Percentiles rank a stretch among this genome's conserved stretches.
These are phyloP conservation scores for Fusarium decemcellulare DNA, from an alignment of 2,329 filamentous ascomycete species.

Conservation along the genomic window DNA sequence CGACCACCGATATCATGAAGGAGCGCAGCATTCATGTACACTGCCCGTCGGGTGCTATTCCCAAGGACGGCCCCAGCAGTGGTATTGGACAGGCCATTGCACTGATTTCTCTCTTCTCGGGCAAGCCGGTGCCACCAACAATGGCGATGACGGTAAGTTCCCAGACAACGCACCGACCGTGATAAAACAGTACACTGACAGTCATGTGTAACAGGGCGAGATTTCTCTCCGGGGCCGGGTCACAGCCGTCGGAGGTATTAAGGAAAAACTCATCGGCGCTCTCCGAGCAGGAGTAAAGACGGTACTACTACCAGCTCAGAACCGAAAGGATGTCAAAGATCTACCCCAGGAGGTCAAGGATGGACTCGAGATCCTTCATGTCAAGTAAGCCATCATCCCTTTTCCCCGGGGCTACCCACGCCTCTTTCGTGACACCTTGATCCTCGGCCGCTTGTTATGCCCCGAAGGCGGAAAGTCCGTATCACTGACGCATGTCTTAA, in stretches of 20 bases:
- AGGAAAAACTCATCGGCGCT: conserved; percentile 98
- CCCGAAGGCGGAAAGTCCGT: conserved; percentile 36
- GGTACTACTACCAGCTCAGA: conserved; percentile 88
- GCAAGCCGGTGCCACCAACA: conserved; percentile 87
- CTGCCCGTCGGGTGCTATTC: conserved; percentile 93
- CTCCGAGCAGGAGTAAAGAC: conserved; percentile 94
- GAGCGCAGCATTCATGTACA: conserved; percentile 95
- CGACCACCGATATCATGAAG: conserved; percentile 95
- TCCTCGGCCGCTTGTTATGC: conserved; percentile 32
- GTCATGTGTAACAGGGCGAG: conserved; percentile 65
- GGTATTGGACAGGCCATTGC: conserved; percentile 96
- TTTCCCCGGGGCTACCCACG: conserved; percentile 57
- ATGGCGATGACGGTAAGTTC: conserved; percentile 90
- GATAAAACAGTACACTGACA: conserved; percentile 42
- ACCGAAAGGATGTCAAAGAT: conserved; percentile 93
- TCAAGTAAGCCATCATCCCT: conserved; percentile 74
- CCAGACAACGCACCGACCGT: conserved; percentile 35
- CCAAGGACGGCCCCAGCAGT: conserved; percentile 90
- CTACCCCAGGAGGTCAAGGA: conserved; percentile 90
- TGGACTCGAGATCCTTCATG: conserved; percentile 89
- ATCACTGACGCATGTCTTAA: conserved; percentile 50
- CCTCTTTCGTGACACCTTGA: conserved; percentile 35
- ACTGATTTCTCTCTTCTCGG: conserved; percentile 89
- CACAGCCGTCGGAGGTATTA: conserved; percentile 96
- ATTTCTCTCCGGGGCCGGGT: conserved; percentile 89